phyloP scores from a whole-genome alignment of 345 rosid genomes.

The Salix viminalis region DNA sequence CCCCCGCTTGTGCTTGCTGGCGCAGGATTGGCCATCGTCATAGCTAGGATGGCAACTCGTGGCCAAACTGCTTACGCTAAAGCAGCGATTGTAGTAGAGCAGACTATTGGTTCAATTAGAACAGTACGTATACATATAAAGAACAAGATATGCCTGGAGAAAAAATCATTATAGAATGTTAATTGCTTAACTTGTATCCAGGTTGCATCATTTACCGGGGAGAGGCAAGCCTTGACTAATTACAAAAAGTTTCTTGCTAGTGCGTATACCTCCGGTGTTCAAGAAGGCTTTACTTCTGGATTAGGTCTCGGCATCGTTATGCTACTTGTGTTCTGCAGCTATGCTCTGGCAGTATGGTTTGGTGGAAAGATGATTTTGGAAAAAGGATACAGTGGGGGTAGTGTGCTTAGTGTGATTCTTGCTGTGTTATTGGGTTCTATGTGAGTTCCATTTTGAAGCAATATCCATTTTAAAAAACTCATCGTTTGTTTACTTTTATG shows the following conservation, averaged over 20 bases:
- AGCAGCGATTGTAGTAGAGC: slow-evolving; percentile 77
- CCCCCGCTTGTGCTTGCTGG: slow-evolving; percentile 69
- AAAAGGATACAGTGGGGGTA: slow-evolving; percentile 51
- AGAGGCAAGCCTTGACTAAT: slow-evolving; percentile 45
- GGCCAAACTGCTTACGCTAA: slow-evolving; percentile 81
- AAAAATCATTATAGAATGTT: neutral
- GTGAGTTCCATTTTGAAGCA: slow-evolving; percentile 34
- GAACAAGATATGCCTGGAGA: neutral
- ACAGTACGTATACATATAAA: slow-evolving; percentile 42
- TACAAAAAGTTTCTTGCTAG: slow-evolving; percentile 47
- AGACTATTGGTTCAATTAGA: slow-evolving; percentile 77
- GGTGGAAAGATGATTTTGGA: slow-evolving; percentile 28
- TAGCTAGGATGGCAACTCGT: slow-evolving; percentile 55
- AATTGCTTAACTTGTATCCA: slow-evolving; percentile 6
- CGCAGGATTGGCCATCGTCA: slow-evolving; percentile 42
- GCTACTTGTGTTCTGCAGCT: slow-evolving; percentile 37
- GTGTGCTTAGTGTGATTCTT: slow-evolving; percentile 46
- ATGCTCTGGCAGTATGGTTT: slow-evolving; percentile 57
- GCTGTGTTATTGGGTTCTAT: slow-evolving; percentile 60
- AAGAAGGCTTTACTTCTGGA: slow-evolving; percentile 57
- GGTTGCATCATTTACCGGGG: slow-evolving; percentile 76
- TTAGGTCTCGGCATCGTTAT: slow-evolving; percentile 42
- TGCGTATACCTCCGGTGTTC: slow-evolving; percentile 49
- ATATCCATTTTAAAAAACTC: neutral
- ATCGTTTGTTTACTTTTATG: neutral